These are phyloP conservation scores for Trichoderma simmonsii DNA, from an alignment of 2,329 filamentous ascomycete species.

Conservation along the genomic window DNA sequence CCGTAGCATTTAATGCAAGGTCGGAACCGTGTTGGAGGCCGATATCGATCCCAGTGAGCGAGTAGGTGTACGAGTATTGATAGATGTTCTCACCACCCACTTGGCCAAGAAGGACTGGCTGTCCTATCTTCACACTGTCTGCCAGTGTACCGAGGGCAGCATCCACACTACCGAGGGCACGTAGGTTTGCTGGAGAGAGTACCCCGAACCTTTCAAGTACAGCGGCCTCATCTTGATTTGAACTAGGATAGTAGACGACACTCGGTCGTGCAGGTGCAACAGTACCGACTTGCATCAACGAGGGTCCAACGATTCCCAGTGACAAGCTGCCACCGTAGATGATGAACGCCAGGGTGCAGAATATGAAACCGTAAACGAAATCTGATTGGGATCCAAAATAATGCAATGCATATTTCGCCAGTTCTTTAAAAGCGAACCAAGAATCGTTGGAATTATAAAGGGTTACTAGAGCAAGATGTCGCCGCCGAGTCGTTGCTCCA, in stretches of 20 bases:
- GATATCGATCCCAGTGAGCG: not conserved
- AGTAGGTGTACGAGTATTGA: not conserved
- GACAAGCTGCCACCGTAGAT: not conserved
- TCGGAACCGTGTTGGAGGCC: not conserved
- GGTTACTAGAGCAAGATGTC: not conserved
- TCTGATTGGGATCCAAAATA: not conserved
- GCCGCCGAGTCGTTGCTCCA: not conserved
- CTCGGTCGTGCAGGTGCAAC: not conserved
- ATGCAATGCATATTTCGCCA: not conserved
- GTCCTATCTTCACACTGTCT: not conserved
- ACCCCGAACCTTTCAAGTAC: not conserved
- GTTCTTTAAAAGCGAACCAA: not conserved
- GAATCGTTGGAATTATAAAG: not conserved
- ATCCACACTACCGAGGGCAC: not conserved
- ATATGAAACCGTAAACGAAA: not conserved
- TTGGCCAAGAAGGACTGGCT: not conserved
- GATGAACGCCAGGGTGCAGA: not conserved
- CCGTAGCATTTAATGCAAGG: not conserved
- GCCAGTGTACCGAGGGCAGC: not conserved
- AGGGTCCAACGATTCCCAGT: not conserved
- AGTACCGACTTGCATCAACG: not conserved
- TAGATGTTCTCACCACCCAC: not conserved
- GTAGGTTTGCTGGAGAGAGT: not conserved
- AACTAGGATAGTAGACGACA: not conserved
- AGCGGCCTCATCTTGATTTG: not conserved